phyloP scores from a whole-genome alignment of 164 flowering plant genomes.

The Kalanchoe fedtschenkoi region DNA sequence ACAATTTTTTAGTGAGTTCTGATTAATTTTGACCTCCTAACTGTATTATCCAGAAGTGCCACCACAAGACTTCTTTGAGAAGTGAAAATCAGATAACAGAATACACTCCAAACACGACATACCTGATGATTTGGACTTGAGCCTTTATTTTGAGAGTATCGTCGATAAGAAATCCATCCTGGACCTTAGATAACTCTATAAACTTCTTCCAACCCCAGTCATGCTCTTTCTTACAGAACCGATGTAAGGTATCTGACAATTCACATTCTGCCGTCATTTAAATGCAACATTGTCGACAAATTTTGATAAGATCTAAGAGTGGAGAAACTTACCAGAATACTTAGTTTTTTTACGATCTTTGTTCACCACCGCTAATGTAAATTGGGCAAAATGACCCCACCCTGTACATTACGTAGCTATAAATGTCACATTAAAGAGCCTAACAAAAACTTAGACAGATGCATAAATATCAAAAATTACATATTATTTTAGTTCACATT shows the following conservation, averaged over 20 bases:
- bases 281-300: neutral
- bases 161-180: conserved; percentile 77
- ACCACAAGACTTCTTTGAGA: neutral
- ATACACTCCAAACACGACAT: neutral
- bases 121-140: conserved; percentile 96
- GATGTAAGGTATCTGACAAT: conserved; percentile 74
- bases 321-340: conserved; percentile 61
- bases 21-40: neutral
- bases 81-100: neutral
- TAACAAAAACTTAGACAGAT: neutral
- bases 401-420: conserved; percentile 32
- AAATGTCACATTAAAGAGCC: too few species aligned
- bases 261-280: neutral
- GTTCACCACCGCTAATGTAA: conserved; percentile 89
- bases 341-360: conserved; percentile 91
- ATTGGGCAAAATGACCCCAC: conserved; percentile 98
- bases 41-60: neutral
- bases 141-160: conserved; percentile 87
- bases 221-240: conserved; percentile 96
- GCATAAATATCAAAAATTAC: neutral
- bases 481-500: neutral
- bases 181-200: conserved; percentile 80
- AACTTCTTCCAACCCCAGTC: conserved; percentile 99
- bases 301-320: neutral
- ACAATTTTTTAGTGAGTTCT: neutral